Conservation (phyloP, 73 alveolate species). For the Strombidium stylifer region DNA sequence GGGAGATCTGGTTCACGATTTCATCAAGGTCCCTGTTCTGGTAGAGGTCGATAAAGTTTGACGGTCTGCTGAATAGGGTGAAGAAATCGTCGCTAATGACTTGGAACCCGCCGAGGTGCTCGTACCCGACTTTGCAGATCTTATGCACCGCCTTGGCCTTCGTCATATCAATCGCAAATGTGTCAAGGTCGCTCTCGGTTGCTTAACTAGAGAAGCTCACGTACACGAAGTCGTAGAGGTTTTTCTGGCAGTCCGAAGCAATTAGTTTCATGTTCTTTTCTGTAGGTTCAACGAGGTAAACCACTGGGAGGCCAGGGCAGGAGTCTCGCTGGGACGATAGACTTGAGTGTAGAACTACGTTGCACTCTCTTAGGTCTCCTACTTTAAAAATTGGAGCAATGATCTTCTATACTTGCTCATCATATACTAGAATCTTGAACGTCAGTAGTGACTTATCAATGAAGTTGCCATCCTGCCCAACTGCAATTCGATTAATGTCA, state of each 20-base stretch:
- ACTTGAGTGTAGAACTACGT: constrained; percentile 45
- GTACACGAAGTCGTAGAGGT: constrained; percentile 39
- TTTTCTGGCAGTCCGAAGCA: constrained; percentile 24
- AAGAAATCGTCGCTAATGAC: constrained; percentile 16
- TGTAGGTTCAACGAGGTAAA: constrained; percentile 42
- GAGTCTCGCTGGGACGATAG: constrained; percentile 32
- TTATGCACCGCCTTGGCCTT: constrained; percentile 42
- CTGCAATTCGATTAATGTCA: not conserved
- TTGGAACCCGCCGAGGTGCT: constrained; percentile 17
- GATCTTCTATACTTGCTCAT: constrained; percentile 18
- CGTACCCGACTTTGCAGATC: constrained; percentile 32
- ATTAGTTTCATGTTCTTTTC: constrained; percentile 19
- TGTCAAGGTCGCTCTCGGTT: constrained; percentile 17
- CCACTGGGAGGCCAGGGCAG: constrained; percentile 37
- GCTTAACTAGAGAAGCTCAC: constrained; percentile 29
- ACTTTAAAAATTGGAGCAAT: constrained; percentile 39
- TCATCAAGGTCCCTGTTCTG: constrained; percentile 27
- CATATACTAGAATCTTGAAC: constrained; percentile 37
- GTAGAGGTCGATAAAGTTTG: constrained; percentile 2
- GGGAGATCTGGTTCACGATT: constrained; percentile 26
- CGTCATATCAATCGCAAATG: constrained; percentile 36
- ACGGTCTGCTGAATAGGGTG: constrained; percentile 13
- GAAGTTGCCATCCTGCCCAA: constrained; percentile 1
- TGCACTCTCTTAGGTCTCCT: constrained; percentile 53
- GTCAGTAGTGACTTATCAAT: constrained; percentile 7